phyloP scores from a whole-genome alignment of 2,329 filamentous ascomycete genomes.

The Pseudogymnoascus sp. region DNA sequence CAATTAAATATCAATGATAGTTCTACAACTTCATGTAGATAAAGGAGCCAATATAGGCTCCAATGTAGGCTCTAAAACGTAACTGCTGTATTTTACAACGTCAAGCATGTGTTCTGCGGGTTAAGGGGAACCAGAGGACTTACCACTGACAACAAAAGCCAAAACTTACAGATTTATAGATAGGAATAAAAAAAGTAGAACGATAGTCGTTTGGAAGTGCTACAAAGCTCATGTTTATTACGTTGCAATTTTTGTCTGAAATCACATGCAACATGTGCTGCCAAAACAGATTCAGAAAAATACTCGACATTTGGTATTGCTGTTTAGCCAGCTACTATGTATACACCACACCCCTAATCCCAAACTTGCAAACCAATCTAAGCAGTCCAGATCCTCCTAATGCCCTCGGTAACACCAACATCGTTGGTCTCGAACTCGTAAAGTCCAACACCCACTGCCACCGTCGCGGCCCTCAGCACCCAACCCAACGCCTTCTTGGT shows the following conservation, averaged over 20 bases:
- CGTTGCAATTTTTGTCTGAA: not conserved
- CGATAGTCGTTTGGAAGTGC: not conserved
- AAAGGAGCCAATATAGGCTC: too few relatives aligned
- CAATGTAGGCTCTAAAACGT: not conserved
- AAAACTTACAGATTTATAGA: not conserved
- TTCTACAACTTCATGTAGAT: not conserved
- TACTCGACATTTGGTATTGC: slow-evolving; percentile 5
- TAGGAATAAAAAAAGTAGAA: not conserved
- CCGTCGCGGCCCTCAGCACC: slow-evolving; percentile 69
- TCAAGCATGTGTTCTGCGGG: not conserved
- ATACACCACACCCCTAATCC: slow-evolving; percentile 2
- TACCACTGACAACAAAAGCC: not conserved
- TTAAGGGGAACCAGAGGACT: not conserved
- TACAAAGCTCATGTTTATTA: not conserved
- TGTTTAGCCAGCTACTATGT: slow-evolving; percentile 7
- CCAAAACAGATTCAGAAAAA: not conserved
- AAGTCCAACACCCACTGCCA: slow-evolving; percentile 75
- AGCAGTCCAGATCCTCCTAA: slow-evolving; percentile 85
- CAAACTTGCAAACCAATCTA: slow-evolving; percentile 29
- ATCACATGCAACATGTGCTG: not conserved
- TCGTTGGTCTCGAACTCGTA: slow-evolving; percentile 99
- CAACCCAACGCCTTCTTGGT: slow-evolving; percentile 62
- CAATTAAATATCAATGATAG: too few relatives aligned
- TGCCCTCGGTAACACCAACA: slow-evolving; percentile 81
- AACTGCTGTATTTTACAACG: not conserved